Evolutionary conservation across 345 rosid genomes (phyloP).

Genomic region (Bretschneidera sinensis): DNA sequence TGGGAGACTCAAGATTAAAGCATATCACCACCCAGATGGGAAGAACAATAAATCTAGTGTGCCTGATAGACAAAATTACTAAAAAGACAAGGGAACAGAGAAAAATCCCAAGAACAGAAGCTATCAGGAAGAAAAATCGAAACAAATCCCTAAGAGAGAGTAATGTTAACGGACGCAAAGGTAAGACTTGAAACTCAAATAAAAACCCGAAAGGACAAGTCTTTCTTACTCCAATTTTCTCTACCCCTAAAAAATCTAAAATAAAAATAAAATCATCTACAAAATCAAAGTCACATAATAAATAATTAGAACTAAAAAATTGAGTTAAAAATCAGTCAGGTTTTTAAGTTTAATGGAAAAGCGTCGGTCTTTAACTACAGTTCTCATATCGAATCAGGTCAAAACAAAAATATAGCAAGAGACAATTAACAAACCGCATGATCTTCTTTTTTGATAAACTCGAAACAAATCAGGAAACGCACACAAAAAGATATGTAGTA

Average conservation of each 20-base stretch:
- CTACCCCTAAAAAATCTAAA: conserved; percentile 15
- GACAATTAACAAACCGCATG: conserved; percentile 9
- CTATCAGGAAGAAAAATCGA: conserved; percentile 12
- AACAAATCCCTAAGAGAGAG: too few relatives aligned
- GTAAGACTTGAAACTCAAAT: conserved; percentile 21
- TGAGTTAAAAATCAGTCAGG: conserved; percentile 25
- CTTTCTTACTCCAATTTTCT: conserved; percentile 24
- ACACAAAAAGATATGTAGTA: background rate
- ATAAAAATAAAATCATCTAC: conserved; percentile 24
- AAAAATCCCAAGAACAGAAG: conserved; percentile 9
- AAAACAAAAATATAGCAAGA: conserved; percentile 15
- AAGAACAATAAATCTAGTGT: too few relatives aligned
- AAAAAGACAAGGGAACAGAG: conserved; percentile 8
- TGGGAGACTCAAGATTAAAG: too few relatives aligned
- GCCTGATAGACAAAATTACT: too few relatives aligned
- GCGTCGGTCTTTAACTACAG: conserved; percentile 36
- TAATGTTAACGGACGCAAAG: conserved; percentile 31
- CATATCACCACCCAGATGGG: too few relatives aligned
- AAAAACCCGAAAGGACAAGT: conserved; percentile 30
- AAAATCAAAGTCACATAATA: conserved; percentile 28
- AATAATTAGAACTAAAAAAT: conserved; percentile 26
- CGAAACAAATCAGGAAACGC: conserved; percentile 8
- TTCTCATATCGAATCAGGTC: conserved; percentile 26
- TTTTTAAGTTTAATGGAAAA: conserved; percentile 4
- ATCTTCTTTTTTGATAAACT: background rate